Evolutionary conservation across 257 asterid genomes (phyloP).

Genomic region (Craterostigma plantagineum): DNA sequence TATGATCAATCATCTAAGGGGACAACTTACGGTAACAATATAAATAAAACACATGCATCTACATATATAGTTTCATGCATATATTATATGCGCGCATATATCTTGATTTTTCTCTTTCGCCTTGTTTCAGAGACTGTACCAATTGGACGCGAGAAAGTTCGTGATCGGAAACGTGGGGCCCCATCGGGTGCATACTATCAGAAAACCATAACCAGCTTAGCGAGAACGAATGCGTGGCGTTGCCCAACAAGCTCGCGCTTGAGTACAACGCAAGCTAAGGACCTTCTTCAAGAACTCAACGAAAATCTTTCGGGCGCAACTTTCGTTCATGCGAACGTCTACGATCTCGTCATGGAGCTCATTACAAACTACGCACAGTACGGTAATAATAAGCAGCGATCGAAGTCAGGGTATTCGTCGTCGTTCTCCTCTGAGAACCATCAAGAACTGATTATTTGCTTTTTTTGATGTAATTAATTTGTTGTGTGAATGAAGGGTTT

Average conservation of each 20-base stretch:
- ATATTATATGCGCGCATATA: too few species aligned
- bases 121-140: slow-evolving; percentile 48
- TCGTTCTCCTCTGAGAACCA: too few species aligned
- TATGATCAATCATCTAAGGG: slow-evolving; percentile 41
- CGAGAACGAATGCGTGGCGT: slow-evolving; percentile 49
- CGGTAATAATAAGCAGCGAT: slow-evolving; percentile 38
- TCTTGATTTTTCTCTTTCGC: background rate
- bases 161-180: slow-evolving; percentile 82
- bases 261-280: slow-evolving; percentile 63
- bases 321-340: slow-evolving; percentile 63
- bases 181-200: slow-evolving; percentile 95
- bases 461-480: too few species aligned
- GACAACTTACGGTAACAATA: slow-evolving; percentile 55
- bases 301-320: slow-evolving; percentile 56
- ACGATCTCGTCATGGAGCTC: slow-evolving; percentile 82
- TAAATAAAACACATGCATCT: background rate
- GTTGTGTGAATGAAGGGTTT: slow-evolving; percentile 52
- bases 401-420: too few species aligned
- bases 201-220: slow-evolving; percentile 51
- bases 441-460: too few species aligned
- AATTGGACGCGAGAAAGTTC: slow-evolving; percentile 66
- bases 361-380: slow-evolving; percentile 54
- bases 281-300: slow-evolving; percentile 32
- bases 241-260: slow-evolving; percentile 63
- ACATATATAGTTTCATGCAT: background rate